Evolutionary conservation across 2,329 filamentous ascomycete genomes (phyloP), one percentile per base, ranked within the genome.

Genomic region (Pseudocercospora musae): DNA sequence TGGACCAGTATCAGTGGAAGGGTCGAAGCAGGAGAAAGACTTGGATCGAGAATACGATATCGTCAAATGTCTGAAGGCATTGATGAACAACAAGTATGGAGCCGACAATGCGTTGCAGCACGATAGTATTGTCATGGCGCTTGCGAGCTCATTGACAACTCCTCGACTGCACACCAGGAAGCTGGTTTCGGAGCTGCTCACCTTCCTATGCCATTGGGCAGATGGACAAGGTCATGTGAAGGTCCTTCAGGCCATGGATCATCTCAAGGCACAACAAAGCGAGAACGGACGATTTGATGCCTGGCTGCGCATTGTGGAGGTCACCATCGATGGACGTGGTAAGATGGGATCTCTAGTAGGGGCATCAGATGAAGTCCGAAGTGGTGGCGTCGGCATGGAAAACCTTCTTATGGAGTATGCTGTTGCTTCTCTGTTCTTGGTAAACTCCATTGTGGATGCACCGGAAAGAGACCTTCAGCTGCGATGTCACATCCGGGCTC

Each of bases 81-180:
- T 98, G 62, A 96, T 98, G 90, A 99, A 99, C 86, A 99, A 97
- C 85, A 97, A 96, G 76, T 98, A 96, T 76, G 95, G 95, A 65
- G 95, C 95, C 65, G 95, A 99, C 75, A 93, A 99, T 83, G 95
- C 95, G 18, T 82, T 99, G 61, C 83, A 87, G 64, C 93, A 98
- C 74, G 90, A 95, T 73, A 91, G 94, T 74, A 91, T 98, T 66
- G 89, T 97, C 66, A 87, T 96, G 60, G 91, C 95, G 1, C 83
- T 99, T 49, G 91, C 89, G 55, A 92, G 87, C 21, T 96, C 92
- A 37, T 82, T 99, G 61, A 91, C 93, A 58, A 96, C 93, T 9
- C 89, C 93, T 8, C 87, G 95, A 57, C 82, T 99, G 62, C 95
- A 92, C 54, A 98, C 95, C 1, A 84, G 95, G 71, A 98, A 97